phyloP scores from a whole-genome alignment of 2,329 filamentous ascomycete species.

The Aspergillus quadrilineatus region DNA sequence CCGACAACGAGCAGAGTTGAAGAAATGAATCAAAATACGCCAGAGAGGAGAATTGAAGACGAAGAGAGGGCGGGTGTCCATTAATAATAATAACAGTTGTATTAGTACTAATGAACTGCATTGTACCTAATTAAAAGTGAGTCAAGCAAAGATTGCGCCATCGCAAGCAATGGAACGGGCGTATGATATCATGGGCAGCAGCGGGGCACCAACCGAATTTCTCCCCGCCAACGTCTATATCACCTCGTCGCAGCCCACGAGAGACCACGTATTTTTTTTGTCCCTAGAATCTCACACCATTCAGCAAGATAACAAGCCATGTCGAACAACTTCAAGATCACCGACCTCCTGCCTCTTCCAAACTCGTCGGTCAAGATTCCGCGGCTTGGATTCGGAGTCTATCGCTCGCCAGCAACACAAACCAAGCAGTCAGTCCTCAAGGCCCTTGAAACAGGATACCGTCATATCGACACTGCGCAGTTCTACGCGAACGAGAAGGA shows the following conservation, averaged over 20 bases:
- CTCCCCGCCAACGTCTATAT: constrained; percentile 12
- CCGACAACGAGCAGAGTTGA: background rate
- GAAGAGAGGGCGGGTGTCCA: background rate
- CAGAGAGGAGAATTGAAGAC: background rate
- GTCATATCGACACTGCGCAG: constrained; percentile 61
- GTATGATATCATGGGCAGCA: constrained; percentile 22
- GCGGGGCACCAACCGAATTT: constrained; percentile 18
- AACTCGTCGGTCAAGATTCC: constrained; percentile 58
- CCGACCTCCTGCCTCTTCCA: constrained; percentile 51
- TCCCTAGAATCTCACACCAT: background rate
- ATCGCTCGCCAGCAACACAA: constrained; percentile 55
- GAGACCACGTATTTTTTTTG: background rate
- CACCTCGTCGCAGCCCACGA: constrained; percentile 7
- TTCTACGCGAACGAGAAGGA: constrained; percentile 68
- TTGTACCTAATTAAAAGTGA: background rate
- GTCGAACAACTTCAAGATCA: constrained; percentile 44
- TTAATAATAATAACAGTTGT: background rate
- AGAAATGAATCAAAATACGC: background rate
- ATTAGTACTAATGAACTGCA: background rate
- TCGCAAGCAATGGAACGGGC: constrained; percentile 6
- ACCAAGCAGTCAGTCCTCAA: constrained; percentile 60
- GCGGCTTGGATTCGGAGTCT: constrained; percentile 70
- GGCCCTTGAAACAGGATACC: constrained; percentile 54
- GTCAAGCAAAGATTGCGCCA: constrained; percentile 11
- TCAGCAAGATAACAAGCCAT: constrained; percentile 18